Conservation (phyloP, 2,329 filamentous ascomycete species). For the Trichoderma atroviride region DNA sequence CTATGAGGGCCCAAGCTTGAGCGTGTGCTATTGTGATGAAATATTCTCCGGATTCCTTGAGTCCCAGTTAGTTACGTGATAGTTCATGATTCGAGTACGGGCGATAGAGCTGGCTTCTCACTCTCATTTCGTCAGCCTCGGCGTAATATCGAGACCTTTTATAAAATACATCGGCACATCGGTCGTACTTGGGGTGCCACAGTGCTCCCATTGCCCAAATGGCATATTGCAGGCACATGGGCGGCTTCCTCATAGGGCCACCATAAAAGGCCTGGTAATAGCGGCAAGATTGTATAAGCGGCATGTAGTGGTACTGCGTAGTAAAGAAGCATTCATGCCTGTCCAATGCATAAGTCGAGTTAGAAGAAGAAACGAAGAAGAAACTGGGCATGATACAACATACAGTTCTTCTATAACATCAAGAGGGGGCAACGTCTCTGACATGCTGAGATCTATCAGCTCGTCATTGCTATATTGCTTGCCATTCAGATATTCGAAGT, state of each 20-base stretch:
- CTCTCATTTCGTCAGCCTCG: slow-evolving; percentile 82
- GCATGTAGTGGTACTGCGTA: slow-evolving; percentile 70
- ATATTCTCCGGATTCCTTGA: slow-evolving; percentile 70
- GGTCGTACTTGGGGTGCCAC: slow-evolving; percentile 70
- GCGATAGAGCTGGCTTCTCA: slow-evolving; percentile 32
- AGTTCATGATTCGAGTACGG: not conserved
- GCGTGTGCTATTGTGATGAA: slow-evolving; percentile 79
- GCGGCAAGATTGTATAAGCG: slow-evolving; percentile 76
- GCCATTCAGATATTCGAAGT: slow-evolving; percentile 23
- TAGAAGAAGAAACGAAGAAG: not conserved
- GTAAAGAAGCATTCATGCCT: slow-evolving; percentile 77
- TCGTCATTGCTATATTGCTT: slow-evolving; percentile 32
- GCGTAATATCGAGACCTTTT: slow-evolving; percentile 78
- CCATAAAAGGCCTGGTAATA: slow-evolving; percentile 75
- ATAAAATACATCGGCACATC: slow-evolving; percentile 78
- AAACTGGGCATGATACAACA: slow-evolving; percentile 33
- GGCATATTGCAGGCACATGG: slow-evolving; percentile 80
- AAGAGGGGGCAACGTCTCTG: slow-evolving; percentile 76
- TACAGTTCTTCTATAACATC: slow-evolving; percentile 84
- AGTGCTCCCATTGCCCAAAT: slow-evolving; percentile 81
- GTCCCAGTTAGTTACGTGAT: not conserved
- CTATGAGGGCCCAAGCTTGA: slow-evolving; percentile 77
- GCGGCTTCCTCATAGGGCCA: slow-evolving; percentile 73
- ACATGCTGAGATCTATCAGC: slow-evolving; percentile 77
- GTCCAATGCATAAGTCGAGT: not conserved